phyloP scores from a whole-genome alignment of 202 grass and related monocot species.

The Setaria viridis region DNA sequence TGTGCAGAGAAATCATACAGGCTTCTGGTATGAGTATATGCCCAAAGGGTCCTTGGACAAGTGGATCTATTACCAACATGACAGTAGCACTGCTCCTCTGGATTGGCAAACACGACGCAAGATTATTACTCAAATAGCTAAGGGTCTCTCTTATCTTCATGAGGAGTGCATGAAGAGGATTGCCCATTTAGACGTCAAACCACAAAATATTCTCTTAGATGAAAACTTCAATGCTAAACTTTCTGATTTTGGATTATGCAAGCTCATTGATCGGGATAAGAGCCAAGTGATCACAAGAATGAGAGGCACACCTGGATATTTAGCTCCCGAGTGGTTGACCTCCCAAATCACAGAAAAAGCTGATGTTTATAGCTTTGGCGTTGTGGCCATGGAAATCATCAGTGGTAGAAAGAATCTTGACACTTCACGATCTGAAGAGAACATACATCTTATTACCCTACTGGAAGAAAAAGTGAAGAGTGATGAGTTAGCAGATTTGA shows the following conservation, averaged over 20 bases:
- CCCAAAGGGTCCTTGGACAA: too few relatives aligned
- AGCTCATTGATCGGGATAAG: conserved; percentile 36
- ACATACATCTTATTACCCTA: conserved; percentile 38
- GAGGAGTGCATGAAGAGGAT: too few relatives aligned
- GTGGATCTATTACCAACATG: too few relatives aligned
- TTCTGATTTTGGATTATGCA: background rate
- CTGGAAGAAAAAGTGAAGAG: conserved; percentile 35
- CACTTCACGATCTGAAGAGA: background rate
- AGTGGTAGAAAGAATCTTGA: conserved; percentile 42
- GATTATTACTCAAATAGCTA: too few relatives aligned
- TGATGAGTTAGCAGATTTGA: conserved; percentile 16
- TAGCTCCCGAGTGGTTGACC: conserved; percentile 49
- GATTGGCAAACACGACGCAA: too few relatives aligned
- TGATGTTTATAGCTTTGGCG: conserved; percentile 53
- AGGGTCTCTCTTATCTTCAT: too few relatives aligned
- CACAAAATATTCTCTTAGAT: too few relatives aligned
- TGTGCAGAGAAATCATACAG: too few relatives aligned
- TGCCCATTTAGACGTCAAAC: too few relatives aligned
- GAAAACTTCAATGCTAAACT: too few relatives aligned
- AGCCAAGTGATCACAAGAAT: conserved; percentile 57
- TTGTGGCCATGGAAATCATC: conserved; percentile 48
- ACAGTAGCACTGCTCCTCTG: too few relatives aligned
- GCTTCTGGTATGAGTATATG: too few relatives aligned
- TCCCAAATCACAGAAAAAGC: conserved; percentile 50
- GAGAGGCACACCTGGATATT: conserved; percentile 44